These are phyloP conservation scores for Podospora comata DNA, from an alignment of 495 filamentous ascomycete species.

Conservation along the genomic window DNA sequence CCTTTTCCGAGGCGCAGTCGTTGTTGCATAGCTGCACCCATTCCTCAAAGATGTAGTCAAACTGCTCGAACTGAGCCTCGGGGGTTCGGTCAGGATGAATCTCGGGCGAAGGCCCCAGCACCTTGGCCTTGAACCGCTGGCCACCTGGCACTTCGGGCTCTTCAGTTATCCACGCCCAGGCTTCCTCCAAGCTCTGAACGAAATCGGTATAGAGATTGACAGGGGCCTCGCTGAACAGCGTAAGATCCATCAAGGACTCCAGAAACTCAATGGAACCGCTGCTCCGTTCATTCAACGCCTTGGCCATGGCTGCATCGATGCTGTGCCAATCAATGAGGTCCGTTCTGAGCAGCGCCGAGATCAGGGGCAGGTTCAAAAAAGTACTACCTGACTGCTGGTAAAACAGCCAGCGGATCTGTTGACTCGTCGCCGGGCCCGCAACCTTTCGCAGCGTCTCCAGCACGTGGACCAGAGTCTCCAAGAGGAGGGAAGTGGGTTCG, in stretches of 20 bases:
- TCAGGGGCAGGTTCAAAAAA: constrained; percentile 75
- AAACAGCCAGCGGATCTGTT: constrained; percentile 66
- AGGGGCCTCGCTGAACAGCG: constrained; percentile 72
- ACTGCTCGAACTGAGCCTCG: constrained; percentile 63
- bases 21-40: constrained; percentile 84
- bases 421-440: constrained; percentile 65
- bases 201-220: constrained; percentile 81
- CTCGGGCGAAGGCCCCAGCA: constrained; percentile 61
- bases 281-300: constrained; percentile 65
- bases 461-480: constrained; percentile 80
- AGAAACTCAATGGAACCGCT: constrained; percentile 70
- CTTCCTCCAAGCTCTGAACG: constrained; percentile 71
- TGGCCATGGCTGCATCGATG: constrained; percentile 72
- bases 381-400: constrained; percentile 63
- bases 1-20: constrained; percentile 64
- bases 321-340: constrained; percentile 76
- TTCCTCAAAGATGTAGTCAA: constrained; percentile 92
- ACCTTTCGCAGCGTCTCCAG: constrained; percentile 78
- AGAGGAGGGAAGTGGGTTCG: constrained; percentile 61
- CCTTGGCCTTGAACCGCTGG: constrained; percentile 66
- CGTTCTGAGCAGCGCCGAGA: constrained; percentile 63
- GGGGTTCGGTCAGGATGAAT: constrained; percentile 24
- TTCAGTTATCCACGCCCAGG: constrained; percentile 76
- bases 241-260: constrained; percentile 66
- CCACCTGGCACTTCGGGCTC: constrained; percentile 63